Evolutionary conservation across 257 asterid species (phyloP), one percentile per base, ranked within the genome.

Genomic region (Osmanthus fragrans): DNA sequence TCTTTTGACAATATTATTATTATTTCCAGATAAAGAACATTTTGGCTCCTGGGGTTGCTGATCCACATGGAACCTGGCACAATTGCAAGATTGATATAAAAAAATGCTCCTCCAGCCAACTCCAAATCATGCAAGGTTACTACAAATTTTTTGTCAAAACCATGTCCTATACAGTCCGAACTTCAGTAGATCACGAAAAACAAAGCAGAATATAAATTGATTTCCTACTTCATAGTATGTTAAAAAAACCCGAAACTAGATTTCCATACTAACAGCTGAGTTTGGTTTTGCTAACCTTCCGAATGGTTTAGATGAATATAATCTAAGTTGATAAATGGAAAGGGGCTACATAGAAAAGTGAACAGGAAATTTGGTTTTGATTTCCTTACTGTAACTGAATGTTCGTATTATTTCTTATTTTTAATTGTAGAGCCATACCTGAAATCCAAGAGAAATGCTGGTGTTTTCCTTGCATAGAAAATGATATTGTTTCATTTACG

Each of bases 11-110:
- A 23, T 23, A 27, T 67, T 25, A 25, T 25, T 79, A 33, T 4
- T 37, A 71, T 71, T 63, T 73, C 21, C 89, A 92, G 98, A 85
- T 93, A 81, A 87, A 84, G 88, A 93, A 93, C 73, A 86, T 82
- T 76, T 75, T 93, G 83, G 98, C 92, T 76, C 95, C 98, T 7
- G 89, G 77, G 72, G 90, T 63, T 60, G 93, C 96, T 80, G 98
- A 92, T 85, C 95, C 94, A 37, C 88, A 75, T 51, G 97, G 97
- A 0, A n/a, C 67, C 34, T 94, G 98, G 98, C 87, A 79, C 79
- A 71, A 76, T 65, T 92, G 98, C 90, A 88, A 87, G 80, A 70
- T 85, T 11, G 91, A 92, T 68, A 89, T 94, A 77, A 79, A 39
- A 18, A 88, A 83, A 39, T 94, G 97, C 83, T 87, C 97, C 1